Percentiles rank a stretch among this genome's conserved stretches.
phyloP scores from a whole-genome alignment of 2,329 filamentous ascomycete species.

The Teratosphaeria destructans region DNA sequence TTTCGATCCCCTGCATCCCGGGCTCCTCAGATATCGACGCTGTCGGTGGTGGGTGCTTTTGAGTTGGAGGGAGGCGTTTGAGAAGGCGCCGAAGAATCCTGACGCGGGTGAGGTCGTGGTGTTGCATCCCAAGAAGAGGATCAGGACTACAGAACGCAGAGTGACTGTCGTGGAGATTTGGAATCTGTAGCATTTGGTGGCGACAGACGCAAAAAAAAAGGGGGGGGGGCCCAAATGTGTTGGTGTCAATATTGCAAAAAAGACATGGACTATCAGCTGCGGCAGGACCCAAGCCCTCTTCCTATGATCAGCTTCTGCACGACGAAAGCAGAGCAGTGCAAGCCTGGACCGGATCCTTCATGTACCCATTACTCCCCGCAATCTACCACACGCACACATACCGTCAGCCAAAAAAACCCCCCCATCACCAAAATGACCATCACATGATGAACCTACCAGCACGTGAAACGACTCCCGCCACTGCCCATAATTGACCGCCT shows the following conservation, averaged over 20 bases:
- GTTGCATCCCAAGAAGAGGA: no score
- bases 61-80: slow-evolving; percentile 10
- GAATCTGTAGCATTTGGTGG: no score
- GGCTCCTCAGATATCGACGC: no score
- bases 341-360: neutral
- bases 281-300: no score
- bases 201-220: no score
- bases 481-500: neutral
- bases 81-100: slow-evolving; percentile 11
- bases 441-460: neutral
- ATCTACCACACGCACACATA: neutral
- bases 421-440: neutral
- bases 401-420: neutral
- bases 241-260: no score
- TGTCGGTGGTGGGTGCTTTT: slow-evolving; percentile 18
- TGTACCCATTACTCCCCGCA: neutral
- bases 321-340: neutral
- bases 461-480: neutral
- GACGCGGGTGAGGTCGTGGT: neutral
- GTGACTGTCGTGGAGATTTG: no score
- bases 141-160: no score
- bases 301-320: neutral
- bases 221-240: no score
- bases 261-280: no score
- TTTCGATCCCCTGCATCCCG: no score